Percentiles rank a stretch among this genome's conserved stretches.
Conservation (phyloP, 306 rosid genomes). For the Sicyos baderoa region DNA sequence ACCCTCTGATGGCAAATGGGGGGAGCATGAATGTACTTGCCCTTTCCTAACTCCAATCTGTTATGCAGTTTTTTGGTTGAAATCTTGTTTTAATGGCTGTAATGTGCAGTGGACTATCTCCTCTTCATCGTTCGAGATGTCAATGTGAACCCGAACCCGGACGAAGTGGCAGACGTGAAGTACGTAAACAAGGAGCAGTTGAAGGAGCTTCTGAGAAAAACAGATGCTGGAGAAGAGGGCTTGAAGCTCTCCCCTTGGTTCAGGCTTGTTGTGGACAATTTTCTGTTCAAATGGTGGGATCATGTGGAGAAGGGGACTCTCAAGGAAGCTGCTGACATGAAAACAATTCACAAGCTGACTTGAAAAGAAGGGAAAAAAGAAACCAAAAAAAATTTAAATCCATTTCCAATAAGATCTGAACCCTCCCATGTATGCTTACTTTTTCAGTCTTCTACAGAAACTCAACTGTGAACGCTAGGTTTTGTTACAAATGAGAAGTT, state of each 20-base stretch:
- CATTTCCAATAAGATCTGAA: neutral
- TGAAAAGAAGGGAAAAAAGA: slow-evolving; percentile 15
- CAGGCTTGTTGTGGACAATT: slow-evolving; percentile 91
- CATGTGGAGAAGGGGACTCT: slow-evolving; percentile 69
- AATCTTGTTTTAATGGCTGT: neutral
- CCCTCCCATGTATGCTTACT: neutral
- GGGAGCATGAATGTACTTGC: slow-evolving; percentile 74
- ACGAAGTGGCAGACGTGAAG: slow-evolving; percentile 73
- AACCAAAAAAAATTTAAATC: neutral
- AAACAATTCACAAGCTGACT: slow-evolving; percentile 77
- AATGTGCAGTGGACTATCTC: slow-evolving; percentile 85
- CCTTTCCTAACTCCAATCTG: neutral
- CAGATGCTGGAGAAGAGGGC: slow-evolving; percentile 86
- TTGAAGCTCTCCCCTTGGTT: slow-evolving; percentile 98
- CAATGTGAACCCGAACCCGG: slow-evolving; percentile 66
- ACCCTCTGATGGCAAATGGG: slow-evolving; percentile 98
- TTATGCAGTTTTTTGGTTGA: neutral
- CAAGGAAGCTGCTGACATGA: slow-evolving; percentile 67
- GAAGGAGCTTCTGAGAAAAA: slow-evolving; percentile 90
- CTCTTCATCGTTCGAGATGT: slow-evolving; percentile 83
- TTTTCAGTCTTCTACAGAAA: neutral
- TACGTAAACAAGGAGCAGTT: slow-evolving; percentile 69
- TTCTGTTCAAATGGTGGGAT: slow-evolving; percentile 97
- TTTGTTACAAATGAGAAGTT: no score
- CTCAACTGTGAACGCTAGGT: no score